Conservation (phyloP, 768 basidiomycete species). For the Trametes cubensis region DNA sequence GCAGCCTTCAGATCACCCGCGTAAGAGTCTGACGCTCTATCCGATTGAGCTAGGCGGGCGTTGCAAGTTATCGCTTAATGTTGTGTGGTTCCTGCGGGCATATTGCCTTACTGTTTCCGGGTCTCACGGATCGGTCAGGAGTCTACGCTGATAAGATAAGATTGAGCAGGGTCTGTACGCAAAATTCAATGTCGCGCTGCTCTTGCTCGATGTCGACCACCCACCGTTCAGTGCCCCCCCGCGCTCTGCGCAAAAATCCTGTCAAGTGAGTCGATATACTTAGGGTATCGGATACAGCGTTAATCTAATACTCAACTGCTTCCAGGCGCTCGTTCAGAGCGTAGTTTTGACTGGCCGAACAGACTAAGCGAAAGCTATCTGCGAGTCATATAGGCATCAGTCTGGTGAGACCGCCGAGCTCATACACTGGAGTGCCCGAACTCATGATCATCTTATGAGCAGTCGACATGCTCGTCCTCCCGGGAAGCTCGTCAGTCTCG, state of each 20-base stretch:
- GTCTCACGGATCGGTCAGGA: too few relatives aligned
- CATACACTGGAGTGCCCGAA: neutral
- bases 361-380: neutral
- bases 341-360: neutral
- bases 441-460: neutral
- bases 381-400: neutral
- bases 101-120: too few relatives aligned
- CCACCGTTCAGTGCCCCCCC: neutral
- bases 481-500: slow-evolving; percentile 78
- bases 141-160: slow-evolving; percentile 3
- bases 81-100: too few relatives aligned
- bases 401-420: neutral
- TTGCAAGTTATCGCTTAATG: too few relatives aligned
- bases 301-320: too few relatives aligned
- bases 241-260: neutral
- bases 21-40: slow-evolving; percentile 64
- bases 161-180: neutral
- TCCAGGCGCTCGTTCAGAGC: neutral
- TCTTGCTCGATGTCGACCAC: slow-evolving; percentile 20
- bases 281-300: neutral
- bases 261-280: neutral
- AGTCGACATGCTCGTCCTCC: slow-evolving; percentile 69
- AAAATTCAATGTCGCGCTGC: slow-evolving; percentile 4
- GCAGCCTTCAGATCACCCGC: slow-evolving; percentile 56
- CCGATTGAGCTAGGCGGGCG: slow-evolving; percentile 23